Evolutionary conservation across 2,329 filamentous ascomycete species (phyloP).

Genomic region (Pestalotiopsis sp.): DNA sequence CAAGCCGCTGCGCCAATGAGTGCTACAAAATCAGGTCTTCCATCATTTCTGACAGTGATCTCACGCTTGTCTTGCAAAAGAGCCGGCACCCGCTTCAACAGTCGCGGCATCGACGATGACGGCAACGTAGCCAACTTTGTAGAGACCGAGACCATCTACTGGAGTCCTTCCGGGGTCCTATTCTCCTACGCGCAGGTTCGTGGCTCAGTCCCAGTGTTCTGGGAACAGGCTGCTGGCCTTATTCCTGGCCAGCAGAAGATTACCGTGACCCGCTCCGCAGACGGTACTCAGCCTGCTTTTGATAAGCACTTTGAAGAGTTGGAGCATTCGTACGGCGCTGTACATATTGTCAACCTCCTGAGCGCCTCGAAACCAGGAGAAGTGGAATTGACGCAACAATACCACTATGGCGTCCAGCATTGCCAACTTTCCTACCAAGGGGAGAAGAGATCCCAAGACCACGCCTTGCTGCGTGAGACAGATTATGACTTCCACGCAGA

Average conservation of each 20-base stretch:
- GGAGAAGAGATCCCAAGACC: slow-evolving; percentile 62
- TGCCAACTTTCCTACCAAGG: slow-evolving; percentile 69
- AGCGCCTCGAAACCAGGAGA: slow-evolving; percentile 88
- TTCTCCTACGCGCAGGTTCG: slow-evolving; percentile 95
- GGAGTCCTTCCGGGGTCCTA: slow-evolving; percentile 74
- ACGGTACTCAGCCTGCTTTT: slow-evolving; percentile 92
- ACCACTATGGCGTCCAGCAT: slow-evolving; percentile 74
- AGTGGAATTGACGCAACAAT: slow-evolving; percentile 78
- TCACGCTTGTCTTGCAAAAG: slow-evolving; percentile 88
- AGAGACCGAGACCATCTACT: slow-evolving; percentile 94
- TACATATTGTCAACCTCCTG: slow-evolving; percentile 93
- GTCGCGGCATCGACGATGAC: slow-evolving; percentile 96
- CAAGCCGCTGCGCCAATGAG: slow-evolving; percentile 73
- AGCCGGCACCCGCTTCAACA: slow-evolving; percentile 94
- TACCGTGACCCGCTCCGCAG: slow-evolving; percentile 80
- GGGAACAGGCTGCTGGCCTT: slow-evolving; percentile 90
- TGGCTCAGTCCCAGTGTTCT: slow-evolving; percentile 94
- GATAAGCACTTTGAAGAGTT: slow-evolving; percentile 93
- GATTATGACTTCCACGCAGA: slow-evolving; percentile 98
- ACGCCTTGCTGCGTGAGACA: slow-evolving; percentile 76
- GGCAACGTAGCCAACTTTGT: slow-evolving; percentile 98
- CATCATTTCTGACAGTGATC: slow-evolving; percentile 85
- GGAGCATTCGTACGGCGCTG: slow-evolving; percentile 82
- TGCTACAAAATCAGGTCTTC: slow-evolving; percentile 67
- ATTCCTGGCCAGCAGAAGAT: slow-evolving; percentile 95